Percentiles rank a stretch among this genome's conserved stretches.
These are phyloP conservation scores for Hemisphaericaspora nanyangensis DNA, from an alignment of 805 yeast species.

Conservation along the genomic window DNA sequence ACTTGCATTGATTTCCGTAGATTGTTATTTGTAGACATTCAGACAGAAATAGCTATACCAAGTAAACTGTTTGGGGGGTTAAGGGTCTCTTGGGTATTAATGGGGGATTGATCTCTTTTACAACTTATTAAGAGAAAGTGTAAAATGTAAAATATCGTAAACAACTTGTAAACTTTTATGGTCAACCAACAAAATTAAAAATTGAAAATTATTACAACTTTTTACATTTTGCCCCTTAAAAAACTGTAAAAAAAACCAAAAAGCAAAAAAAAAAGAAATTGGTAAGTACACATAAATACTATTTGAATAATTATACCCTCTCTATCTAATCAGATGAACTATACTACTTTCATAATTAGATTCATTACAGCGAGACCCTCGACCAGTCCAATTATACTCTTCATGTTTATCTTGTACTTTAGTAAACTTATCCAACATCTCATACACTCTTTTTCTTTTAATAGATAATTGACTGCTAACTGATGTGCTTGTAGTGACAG, in stretches of 20 bases:
- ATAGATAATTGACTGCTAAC: conserved; percentile 26
- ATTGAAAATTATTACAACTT: no score
- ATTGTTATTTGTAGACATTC: not conserved
- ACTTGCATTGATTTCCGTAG: conserved; percentile 5
- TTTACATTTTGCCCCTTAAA: no score
- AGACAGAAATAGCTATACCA: not conserved
- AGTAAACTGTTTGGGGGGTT: not conserved
- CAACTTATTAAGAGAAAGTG: no score
- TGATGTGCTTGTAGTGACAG: conserved; percentile 11
- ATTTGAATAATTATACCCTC: no score
- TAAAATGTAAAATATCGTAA: no score
- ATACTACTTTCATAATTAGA: conserved; percentile 4
- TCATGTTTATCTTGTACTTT: conserved; percentile 34
- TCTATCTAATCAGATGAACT: not conserved
- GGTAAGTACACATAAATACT: no score
- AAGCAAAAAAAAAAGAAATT: no score
- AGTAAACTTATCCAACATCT: conserved; percentile 38
- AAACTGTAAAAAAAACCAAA: no score
- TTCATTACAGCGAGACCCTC: not conserved
- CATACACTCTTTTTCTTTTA: conserved; percentile 35
- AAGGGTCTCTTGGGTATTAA: no score
- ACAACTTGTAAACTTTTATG: no score
- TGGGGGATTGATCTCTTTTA: no score
- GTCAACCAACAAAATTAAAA: no score
- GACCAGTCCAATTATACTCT: conserved; percentile 1